These are phyloP conservation scores for Suillus subalutaceus DNA, from an alignment of 768 basidiomycete genomes.

Conservation along the genomic window DNA sequence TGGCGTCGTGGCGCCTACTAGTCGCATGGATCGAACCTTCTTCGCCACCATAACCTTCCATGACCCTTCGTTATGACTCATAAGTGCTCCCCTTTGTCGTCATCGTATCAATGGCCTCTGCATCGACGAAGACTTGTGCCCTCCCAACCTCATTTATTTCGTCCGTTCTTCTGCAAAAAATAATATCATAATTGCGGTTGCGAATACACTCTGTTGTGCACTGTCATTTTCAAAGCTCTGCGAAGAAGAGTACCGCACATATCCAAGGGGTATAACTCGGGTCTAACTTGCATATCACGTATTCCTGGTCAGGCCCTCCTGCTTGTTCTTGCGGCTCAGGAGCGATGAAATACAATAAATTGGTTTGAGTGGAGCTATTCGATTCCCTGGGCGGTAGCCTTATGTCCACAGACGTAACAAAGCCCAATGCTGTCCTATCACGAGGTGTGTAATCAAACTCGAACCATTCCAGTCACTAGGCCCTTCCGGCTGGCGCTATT, in stretches of 20 bases:
- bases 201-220: not conserved
- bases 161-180: not conserved
- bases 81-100: not conserved
- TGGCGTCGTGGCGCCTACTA: not conserved
- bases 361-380: not conserved
- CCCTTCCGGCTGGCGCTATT: not conserved
- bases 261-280: not conserved
- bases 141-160: not conserved
- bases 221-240: not conserved
- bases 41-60: not conserved
- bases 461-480: not conserved
- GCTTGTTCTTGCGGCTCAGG: not conserved
- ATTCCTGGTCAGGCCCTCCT: not conserved
- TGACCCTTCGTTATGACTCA: not conserved
- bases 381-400: not conserved
- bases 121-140: not conserved
- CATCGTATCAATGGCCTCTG: not conserved
- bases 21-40: not conserved
- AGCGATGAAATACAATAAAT: not conserved
- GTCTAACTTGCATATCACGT: not conserved
- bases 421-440: not conserved
- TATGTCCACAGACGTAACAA: slow-evolving; percentile 2
- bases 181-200: not conserved
- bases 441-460: not conserved
- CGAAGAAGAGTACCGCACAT: not conserved